Conservation (phyloP, 805 yeast species). For the Hermanozyma aechmeae region DNA sequence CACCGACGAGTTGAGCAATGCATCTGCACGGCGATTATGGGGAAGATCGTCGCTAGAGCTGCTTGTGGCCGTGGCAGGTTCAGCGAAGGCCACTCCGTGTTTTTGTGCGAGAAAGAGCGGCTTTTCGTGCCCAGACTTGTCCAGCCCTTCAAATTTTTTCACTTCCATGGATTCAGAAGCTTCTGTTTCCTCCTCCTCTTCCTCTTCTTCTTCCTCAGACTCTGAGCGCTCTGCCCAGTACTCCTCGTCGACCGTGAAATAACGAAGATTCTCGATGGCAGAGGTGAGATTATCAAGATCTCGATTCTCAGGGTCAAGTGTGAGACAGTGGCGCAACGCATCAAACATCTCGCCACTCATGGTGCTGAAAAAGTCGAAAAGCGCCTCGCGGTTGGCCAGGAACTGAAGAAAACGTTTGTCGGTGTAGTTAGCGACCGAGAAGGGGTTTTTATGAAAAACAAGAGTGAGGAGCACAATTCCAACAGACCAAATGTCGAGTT, state of each 20-base stretch:
- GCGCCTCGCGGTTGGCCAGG: slow-evolving; percentile 78
- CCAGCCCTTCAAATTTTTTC: too few species aligned
- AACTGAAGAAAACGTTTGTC: slow-evolving; percentile 82
- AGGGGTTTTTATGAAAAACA: slow-evolving; percentile 85
- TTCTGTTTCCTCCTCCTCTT: slow-evolving; percentile 12
- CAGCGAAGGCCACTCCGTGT: too few species aligned
- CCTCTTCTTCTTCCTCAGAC: slow-evolving; percentile 32
- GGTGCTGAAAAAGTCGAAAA: slow-evolving; percentile 85
- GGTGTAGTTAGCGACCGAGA: slow-evolving; percentile 66
- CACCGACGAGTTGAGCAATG: slow-evolving; percentile 26
- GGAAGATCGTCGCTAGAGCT: slow-evolving; percentile 11
- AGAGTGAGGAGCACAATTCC: slow-evolving; percentile 78
- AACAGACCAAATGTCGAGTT: slow-evolving; percentile 83
- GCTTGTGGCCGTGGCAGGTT: too few species aligned
- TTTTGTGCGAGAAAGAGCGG: too few species aligned
- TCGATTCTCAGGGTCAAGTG: slow-evolving; percentile 83
- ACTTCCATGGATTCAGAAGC: too few species aligned
- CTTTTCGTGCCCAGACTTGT: too few species aligned
- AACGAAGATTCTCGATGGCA: slow-evolving; percentile 52
- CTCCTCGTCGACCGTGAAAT: slow-evolving; percentile 75
- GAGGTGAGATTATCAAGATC: slow-evolving; percentile 50
- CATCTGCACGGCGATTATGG: slow-evolving; percentile 34
- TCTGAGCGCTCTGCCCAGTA: slow-evolving; percentile 36
- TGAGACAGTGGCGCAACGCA: slow-evolving; percentile 68
- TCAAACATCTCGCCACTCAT: slow-evolving; percentile 82